These are phyloP conservation scores for Candida michaelii DNA, from an alignment of 805 yeast species.

Conservation along the genomic window DNA sequence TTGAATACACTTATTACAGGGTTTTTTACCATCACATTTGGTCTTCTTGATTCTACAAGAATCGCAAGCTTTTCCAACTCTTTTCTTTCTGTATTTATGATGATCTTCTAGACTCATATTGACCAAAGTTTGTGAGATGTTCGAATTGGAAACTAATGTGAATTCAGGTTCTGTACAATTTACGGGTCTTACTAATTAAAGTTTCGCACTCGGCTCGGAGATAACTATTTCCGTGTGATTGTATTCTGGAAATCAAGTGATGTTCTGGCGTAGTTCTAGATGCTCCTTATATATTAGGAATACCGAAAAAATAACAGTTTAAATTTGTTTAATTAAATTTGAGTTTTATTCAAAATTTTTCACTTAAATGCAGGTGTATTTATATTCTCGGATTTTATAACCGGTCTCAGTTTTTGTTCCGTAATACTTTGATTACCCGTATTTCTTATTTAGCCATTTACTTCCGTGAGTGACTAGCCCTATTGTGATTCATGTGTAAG, in stretches of 20 bases:
- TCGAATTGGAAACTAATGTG: not conserved
- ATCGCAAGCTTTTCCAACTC: conserved; percentile 68
- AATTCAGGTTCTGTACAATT: not conserved
- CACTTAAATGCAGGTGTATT: conserved; percentile 1
- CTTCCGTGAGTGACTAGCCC: not conserved
- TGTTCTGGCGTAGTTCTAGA: too few species aligned
- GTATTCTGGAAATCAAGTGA: too few species aligned
- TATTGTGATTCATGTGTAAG: not conserved
- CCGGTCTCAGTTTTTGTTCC: not conserved
- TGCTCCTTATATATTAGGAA: too few species aligned
- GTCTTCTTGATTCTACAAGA: conserved; percentile 62
- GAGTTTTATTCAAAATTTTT: too few species aligned
- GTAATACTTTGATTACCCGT: conserved; percentile 6
- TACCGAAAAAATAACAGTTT: too few species aligned
- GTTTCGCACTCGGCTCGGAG: not conserved
- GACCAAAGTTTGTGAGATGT: not conserved
- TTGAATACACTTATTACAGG: conserved; percentile 54
- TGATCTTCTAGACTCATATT: conserved; percentile 15
- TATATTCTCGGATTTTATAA: conserved; percentile 5
- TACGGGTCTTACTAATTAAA: conserved; percentile 2
- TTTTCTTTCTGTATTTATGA: conserved; percentile 38
- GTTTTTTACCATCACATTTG: conserved; percentile 62
- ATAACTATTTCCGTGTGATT: not conserved
- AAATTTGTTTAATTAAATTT: too few species aligned
- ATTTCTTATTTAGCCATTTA: conserved; percentile 1